Percentiles rank a stretch among this genome's conserved stretches.
Evolutionary conservation across 192 early-diverging fungal genomes (phyloP).

Genomic region (Podila epicladia): DNA sequence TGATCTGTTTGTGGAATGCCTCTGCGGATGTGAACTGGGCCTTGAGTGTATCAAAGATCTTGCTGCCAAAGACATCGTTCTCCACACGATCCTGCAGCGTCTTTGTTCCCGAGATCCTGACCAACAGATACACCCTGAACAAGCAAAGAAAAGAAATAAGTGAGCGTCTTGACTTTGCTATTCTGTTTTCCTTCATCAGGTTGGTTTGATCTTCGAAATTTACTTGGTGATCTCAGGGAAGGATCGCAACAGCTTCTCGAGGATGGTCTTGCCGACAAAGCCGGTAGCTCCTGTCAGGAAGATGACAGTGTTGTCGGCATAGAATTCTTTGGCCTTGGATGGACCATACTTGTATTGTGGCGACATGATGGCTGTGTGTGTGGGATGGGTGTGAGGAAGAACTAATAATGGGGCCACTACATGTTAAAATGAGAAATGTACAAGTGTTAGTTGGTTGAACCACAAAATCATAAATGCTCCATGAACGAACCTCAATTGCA

Average conservation of each 20-base stretch:
- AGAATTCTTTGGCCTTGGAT: slow-evolving; percentile 42
- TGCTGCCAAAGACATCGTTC: slow-evolving; percentile 32
- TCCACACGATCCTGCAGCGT: slow-evolving; percentile 41
- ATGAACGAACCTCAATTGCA: too few species aligned
- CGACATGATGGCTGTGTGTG: background rate
- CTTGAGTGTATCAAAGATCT: slow-evolving; percentile 54
- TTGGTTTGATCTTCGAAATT: slow-evolving; percentile 8
- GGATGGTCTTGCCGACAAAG: slow-evolving; percentile 62
- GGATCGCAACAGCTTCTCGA: slow-evolving; percentile 57
- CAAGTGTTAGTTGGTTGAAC: too few species aligned
- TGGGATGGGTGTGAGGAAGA: background rate
- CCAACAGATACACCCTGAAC: slow-evolving; percentile 30
- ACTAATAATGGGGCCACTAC: too few species aligned
- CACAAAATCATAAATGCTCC: too few species aligned
- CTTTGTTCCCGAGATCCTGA: slow-evolving; percentile 43
- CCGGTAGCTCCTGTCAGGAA: slow-evolving; percentile 64
- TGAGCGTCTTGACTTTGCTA: too few species aligned
- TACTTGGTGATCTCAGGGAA: slow-evolving; percentile 51
- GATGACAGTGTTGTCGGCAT: slow-evolving; percentile 46
- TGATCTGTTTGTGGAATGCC: slow-evolving; percentile 48
- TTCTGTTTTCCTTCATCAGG: too few species aligned
- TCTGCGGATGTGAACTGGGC: slow-evolving; percentile 27
- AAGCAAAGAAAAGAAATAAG: background rate
- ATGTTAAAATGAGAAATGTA: too few species aligned
- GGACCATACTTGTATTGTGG: slow-evolving; percentile 23